Conservation (phyloP, 2,329 filamentous ascomycete genomes). For the Aplosporella prunicola region DNA sequence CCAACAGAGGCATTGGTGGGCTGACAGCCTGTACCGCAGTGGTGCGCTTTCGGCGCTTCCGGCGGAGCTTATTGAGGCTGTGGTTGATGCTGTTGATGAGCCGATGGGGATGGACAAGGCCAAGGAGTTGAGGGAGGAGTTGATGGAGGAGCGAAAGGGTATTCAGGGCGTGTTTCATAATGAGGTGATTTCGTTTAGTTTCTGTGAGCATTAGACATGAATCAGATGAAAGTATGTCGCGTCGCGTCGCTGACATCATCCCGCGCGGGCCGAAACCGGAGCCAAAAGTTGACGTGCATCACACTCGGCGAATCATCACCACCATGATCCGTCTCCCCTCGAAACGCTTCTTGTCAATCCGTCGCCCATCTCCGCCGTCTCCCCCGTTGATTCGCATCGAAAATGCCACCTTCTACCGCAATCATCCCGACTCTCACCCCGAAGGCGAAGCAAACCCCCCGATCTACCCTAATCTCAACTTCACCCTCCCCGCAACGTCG, state of each 20-base stretch:
- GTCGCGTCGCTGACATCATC: background rate
- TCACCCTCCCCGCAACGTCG: slow-evolving; percentile 55
- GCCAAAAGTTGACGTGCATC: background rate
- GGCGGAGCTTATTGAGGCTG: slow-evolving; percentile 13
- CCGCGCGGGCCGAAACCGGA: background rate
- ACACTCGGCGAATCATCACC: background rate
- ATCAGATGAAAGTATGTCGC: background rate
- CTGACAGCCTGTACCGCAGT: slow-evolving; percentile 13
- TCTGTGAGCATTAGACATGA: slow-evolving; percentile 13
- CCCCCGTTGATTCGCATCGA: slow-evolving; percentile 51
- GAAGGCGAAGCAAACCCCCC: slow-evolving; percentile 52
- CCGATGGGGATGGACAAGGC: slow-evolving; percentile 15
- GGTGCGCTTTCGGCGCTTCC: slow-evolving; percentile 8
- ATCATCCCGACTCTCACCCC: slow-evolving; percentile 46
- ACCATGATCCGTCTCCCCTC: background rate
- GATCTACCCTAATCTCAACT: slow-evolving; percentile 61
- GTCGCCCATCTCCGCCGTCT: no score
- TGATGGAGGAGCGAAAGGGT: background rate
- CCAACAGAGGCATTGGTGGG: slow-evolving; percentile 41
- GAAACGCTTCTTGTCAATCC: background rate
- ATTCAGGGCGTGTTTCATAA: background rate
- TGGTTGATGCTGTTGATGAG: slow-evolving; percentile 12
- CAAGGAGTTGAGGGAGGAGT: slow-evolving; percentile 13
- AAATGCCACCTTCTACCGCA: slow-evolving; percentile 75
- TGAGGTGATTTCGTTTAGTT: slow-evolving; percentile 11